phyloP scores from a whole-genome alignment of 805 yeast species.

The Lipomyces spencermartinsiae region DNA sequence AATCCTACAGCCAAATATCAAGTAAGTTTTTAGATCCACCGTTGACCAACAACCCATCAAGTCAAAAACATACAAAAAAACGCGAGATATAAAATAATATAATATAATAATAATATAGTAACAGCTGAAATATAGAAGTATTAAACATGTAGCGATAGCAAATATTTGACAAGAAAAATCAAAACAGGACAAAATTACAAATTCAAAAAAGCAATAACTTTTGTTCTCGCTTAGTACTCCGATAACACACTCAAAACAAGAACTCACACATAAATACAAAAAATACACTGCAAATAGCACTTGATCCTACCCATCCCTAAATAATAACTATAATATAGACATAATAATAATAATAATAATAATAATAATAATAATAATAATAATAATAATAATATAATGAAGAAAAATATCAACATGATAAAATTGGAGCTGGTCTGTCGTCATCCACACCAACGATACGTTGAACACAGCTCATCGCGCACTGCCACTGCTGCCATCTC shows the following conservation, averaged over 20 bases:
- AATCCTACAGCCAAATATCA: neutral
- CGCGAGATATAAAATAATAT: neutral
- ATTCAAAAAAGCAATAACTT: constrained; percentile 4
- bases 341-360: constrained; percentile 4
- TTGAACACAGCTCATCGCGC: neutral
- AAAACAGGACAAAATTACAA: neutral
- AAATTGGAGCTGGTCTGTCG: neutral
- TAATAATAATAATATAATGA: constrained; percentile 1
- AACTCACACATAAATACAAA: neutral
- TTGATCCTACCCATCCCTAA: constrained; percentile 2
- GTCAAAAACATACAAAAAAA: neutral
- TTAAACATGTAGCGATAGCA: neutral
- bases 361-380: constrained; percentile 6
- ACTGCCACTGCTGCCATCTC: constrained; percentile 3
- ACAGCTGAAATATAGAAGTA: neutral
- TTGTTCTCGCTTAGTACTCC: constrained; percentile 7
- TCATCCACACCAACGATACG: neutral
- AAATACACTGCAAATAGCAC: neutral
- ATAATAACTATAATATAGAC: constrained; percentile 1
- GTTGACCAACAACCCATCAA: neutral
- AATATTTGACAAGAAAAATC: neutral
- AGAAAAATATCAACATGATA: constrained; percentile 4
- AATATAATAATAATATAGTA: constrained; percentile 1
- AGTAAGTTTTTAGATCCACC: neutral
- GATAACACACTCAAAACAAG: constrained; percentile 6